Evolutionary conservation across 208 protist genomes (phyloP).

Genomic region (Acanthamoeba rhysodes): DNA sequence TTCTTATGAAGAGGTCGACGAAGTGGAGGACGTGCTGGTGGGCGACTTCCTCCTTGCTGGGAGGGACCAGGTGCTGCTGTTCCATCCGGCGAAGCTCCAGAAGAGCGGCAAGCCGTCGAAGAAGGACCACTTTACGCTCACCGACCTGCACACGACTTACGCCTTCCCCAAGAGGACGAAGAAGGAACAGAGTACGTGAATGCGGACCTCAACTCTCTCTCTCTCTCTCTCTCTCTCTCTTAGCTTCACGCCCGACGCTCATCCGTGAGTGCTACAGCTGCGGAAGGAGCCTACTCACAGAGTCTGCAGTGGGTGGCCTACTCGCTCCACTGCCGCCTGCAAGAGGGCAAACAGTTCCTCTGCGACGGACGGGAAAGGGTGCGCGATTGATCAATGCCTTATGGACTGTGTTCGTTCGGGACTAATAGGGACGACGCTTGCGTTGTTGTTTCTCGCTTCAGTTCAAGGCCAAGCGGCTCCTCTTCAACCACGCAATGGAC

Average conservation of each 20-base stretch:
- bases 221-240: no score
- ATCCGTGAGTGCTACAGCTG: background rate
- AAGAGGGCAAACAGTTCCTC: background rate
- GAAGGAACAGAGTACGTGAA: background rate
- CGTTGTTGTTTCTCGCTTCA: background rate
- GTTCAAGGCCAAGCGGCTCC: background rate
- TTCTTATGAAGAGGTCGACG: background rate
- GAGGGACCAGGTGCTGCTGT: constrained; percentile 21
- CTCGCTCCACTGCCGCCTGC: background rate
- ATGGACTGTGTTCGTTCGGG: no score
- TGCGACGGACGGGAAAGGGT: background rate
- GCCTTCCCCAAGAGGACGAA: background rate
- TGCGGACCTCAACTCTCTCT: background rate
- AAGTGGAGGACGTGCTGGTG: constrained; percentile 39
- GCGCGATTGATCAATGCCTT: background rate
- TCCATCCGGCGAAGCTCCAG: constrained; percentile 4
- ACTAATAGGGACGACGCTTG: background rate
- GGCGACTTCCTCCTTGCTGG: background rate
- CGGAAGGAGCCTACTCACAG: background rate
- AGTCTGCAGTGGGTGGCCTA: constrained; percentile 37
- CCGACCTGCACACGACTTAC: background rate
- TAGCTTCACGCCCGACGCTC: background rate
- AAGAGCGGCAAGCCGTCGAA: constrained; percentile 29
- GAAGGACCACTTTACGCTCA: constrained; percentile 54
- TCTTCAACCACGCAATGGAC: background rate